Evolutionary conservation across 1,284 basidiomycete species (phyloP).

Genomic region (Puccinia coronata): DNA sequence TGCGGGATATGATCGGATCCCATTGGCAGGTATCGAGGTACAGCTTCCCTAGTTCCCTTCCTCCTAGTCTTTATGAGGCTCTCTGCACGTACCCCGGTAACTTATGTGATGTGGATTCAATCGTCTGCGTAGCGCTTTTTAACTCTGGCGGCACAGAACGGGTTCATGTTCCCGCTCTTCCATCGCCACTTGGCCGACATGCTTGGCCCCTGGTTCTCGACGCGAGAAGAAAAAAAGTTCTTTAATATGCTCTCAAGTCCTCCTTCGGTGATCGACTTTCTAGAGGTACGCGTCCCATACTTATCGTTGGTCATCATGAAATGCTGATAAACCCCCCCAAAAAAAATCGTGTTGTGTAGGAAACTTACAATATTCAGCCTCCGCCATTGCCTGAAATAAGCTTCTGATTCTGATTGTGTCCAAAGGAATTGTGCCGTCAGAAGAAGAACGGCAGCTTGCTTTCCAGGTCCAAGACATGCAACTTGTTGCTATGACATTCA

Average conservation of each 20-base stretch:
- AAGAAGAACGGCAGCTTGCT: too few species aligned
- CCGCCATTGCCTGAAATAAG: conserved; percentile 3
- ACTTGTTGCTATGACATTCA: too few species aligned
- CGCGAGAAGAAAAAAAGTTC: conserved; percentile 61
- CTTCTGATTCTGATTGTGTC: background rate
- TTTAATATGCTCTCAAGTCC: conserved; percentile 63
- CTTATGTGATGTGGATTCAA: too few species aligned
- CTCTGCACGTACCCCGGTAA: background rate
- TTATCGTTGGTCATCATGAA: too few species aligned
- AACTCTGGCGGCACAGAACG: conserved; percentile 61
- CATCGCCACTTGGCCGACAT: conserved; percentile 64
- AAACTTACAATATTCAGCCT: conserved; percentile 25
- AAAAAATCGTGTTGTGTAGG: too few species aligned
- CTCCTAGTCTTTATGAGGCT: too few species aligned
- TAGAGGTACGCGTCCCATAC: conserved; percentile 59
- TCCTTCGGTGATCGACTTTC: conserved; percentile 63
- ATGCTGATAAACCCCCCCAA: too few species aligned
- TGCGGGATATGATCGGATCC: conserved; percentile 63
- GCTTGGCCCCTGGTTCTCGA: conserved; percentile 62
- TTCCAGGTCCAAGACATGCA: too few species aligned
- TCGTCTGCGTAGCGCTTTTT: conserved; percentile 61
- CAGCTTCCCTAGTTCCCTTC: background rate
- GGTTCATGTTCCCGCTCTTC: conserved; percentile 63
- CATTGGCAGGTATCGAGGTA: conserved; percentile 62
- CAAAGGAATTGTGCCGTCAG: too few species aligned